A percentile compares a stretch with the other conserved stretches of the same genome.
phyloP scores from a whole-genome alignment of 2,329 filamentous ascomycete genomes.

The Didymella pomorum region DNA sequence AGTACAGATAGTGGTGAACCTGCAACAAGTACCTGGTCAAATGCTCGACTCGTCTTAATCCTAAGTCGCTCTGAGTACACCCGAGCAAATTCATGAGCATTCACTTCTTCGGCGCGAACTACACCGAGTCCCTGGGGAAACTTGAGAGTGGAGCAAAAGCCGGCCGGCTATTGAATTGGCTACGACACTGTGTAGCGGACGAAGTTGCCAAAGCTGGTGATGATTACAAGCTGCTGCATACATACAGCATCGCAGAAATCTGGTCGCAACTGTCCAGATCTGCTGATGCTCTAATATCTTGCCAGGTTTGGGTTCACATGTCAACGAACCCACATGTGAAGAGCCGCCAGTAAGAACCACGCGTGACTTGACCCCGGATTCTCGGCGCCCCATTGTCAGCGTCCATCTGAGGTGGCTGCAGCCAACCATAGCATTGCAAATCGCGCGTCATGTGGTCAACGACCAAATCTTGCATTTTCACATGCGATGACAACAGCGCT shows the following conservation, averaged over 20 bases:
- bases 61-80: constrained; percentile 16
- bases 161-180: constrained; percentile 35
- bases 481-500: constrained; percentile 15
- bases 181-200: constrained; percentile 22
- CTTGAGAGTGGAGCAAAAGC: constrained; percentile 30
- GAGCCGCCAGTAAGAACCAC: constrained; percentile 7
- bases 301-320: constrained; percentile 21
- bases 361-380: constrained; percentile 23
- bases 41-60: not conserved
- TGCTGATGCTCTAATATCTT: constrained; percentile 8
- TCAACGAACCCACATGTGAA: constrained; percentile 10
- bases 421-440: constrained; percentile 16
- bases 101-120: constrained; percentile 16
- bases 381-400: constrained; percentile 15
- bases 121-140: constrained; percentile 9
- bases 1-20: not conserved
- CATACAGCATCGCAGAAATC: not conserved
- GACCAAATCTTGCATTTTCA: constrained; percentile 21
- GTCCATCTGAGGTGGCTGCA: not conserved
- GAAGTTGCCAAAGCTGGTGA: constrained; percentile 31
- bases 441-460: constrained; percentile 13
- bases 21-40: not conserved
- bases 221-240: not conserved
- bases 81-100: constrained; percentile 16
- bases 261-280: constrained; percentile 3